Evolutionary conservation across 371 early-diverging fungal genomes (phyloP).

Genomic region (Choanephora cucurbitarum): DNA sequence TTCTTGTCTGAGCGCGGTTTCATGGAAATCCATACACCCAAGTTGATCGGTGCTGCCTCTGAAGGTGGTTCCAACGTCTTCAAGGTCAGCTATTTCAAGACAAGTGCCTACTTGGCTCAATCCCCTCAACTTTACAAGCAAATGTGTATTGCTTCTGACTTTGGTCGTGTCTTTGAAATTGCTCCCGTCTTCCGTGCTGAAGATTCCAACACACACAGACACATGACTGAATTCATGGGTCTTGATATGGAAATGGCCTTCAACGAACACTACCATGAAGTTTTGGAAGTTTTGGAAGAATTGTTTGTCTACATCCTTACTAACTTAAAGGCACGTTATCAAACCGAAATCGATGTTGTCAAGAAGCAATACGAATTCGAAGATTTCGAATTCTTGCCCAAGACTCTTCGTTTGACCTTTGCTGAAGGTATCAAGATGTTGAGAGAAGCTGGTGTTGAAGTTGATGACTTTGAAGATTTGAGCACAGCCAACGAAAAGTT

Average conservation of each 20-base stretch:
- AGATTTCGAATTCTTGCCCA: slow-evolving; percentile 85
- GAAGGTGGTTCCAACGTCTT: slow-evolving; percentile 99
- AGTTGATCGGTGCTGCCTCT: slow-evolving; percentile 94
- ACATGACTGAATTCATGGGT: slow-evolving; percentile 99
- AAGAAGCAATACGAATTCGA: slow-evolving; percentile 93
- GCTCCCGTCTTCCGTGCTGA: slow-evolving; percentile 99
- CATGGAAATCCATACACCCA: slow-evolving; percentile 99
- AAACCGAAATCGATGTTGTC: slow-evolving; percentile 86
- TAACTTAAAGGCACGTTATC: slow-evolving; percentile 81
- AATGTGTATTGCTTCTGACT: slow-evolving; percentile 98
- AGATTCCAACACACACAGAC: slow-evolving; percentile 98
- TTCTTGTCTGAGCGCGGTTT: slow-evolving; percentile 85
- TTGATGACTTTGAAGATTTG: slow-evolving; percentile 95
- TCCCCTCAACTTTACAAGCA: slow-evolving; percentile 99
- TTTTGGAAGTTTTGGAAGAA: slow-evolving; percentile 88
- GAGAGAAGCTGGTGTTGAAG: slow-evolving; percentile 87
- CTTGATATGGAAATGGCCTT: slow-evolving; percentile 99
- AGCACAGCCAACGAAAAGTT: slow-evolving; percentile 92
- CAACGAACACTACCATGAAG: slow-evolving; percentile 97
- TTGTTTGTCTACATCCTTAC: slow-evolving; percentile 94
- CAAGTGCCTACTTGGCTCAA: slow-evolving; percentile 96
- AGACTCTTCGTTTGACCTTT: slow-evolving; percentile 89
- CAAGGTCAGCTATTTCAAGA: slow-evolving; percentile 96
- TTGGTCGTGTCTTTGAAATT: slow-evolving; percentile 99
- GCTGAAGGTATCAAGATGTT: slow-evolving; percentile 93